Conservation (phyloP, 371 early-diverging fungal species). For the Syncephalastrum contaminatum region DNA sequence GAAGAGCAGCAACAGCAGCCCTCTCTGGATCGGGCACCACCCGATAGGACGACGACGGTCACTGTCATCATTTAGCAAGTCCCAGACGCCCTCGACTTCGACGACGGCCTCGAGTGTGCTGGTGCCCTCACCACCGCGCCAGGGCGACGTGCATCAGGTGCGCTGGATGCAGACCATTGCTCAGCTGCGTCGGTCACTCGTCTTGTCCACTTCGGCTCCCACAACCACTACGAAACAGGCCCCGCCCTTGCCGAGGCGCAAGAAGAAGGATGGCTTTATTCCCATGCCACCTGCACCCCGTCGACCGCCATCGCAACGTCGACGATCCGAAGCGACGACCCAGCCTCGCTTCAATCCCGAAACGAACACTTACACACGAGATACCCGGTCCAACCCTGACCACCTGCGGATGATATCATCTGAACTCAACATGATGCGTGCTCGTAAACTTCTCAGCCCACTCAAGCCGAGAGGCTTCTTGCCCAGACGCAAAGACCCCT, state of each 20-base stretch:
- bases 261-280: slow-evolving; percentile 24
- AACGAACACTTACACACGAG: slow-evolving; percentile 53
- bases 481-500: slow-evolving; percentile 54
- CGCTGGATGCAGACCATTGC: slow-evolving; percentile 25
- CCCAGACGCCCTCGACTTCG: slow-evolving; percentile 27
- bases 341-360: slow-evolving; percentile 51
- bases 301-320: slow-evolving; percentile 26
- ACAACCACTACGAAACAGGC: background rate
- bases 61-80: slow-evolving; percentile 33
- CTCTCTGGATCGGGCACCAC: slow-evolving; percentile 4
- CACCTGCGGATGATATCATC: slow-evolving; percentile 62
- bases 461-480: slow-evolving; percentile 60
- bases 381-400: slow-evolving; percentile 61
- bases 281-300: slow-evolving; percentile 49
- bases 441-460: slow-evolving; percentile 53
- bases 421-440: slow-evolving; percentile 60
- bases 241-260: slow-evolving; percentile 1
- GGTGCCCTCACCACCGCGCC: slow-evolving; percentile 39
- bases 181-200: slow-evolving; percentile 28
- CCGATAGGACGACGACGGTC: slow-evolving; percentile 33
- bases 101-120: slow-evolving; percentile 37
- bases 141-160: slow-evolving; percentile 17
- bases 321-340: slow-evolving; percentile 52
- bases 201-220: slow-evolving; percentile 15
- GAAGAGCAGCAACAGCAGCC: slow-evolving; percentile 4